Percentiles rank a stretch among this genome's conserved stretches.
Evolutionary conservation across 495 filamentous ascomycete species (phyloP).

Genomic region (Neurospora cerealis): DNA sequence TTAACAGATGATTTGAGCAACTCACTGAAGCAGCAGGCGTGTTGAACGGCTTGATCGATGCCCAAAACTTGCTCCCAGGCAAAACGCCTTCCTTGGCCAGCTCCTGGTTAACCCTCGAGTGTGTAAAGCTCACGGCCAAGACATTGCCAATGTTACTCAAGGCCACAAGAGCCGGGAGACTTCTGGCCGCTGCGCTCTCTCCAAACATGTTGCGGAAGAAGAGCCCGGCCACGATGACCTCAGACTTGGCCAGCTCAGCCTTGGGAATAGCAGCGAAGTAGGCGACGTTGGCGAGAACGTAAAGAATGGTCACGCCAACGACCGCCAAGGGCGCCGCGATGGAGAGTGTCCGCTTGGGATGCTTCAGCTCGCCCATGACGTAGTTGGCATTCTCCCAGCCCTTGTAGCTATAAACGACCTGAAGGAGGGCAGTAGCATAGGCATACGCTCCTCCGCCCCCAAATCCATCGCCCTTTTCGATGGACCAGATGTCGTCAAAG

Average conservation of each 20-base stretch:
- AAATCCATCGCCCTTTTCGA: conserved; percentile 33
- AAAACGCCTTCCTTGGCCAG: conserved; percentile 57
- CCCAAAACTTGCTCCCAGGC: conserved; percentile 45
- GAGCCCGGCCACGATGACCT: conserved; percentile 38
- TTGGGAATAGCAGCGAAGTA: conserved; percentile 42
- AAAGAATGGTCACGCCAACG: conserved; percentile 45
- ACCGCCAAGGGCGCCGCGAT: conserved; percentile 53
- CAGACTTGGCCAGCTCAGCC: conserved; percentile 40
- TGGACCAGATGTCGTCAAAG: conserved; percentile 24
- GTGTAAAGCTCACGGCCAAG: conserved; percentile 32
- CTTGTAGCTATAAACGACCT: conserved; percentile 41
- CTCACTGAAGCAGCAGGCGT: conserved; percentile 36
- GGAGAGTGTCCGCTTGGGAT: conserved; percentile 51
- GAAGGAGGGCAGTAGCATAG: conserved; percentile 38
- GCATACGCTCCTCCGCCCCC: conserved; percentile 27
- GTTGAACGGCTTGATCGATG: conserved; percentile 23
- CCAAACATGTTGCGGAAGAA: conserved; percentile 38
- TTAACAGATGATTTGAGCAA: neutral
- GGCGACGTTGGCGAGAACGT: conserved; percentile 56
- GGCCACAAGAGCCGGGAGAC: conserved; percentile 52
- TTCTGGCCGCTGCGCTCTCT: conserved; percentile 23
- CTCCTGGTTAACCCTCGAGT: conserved; percentile 61
- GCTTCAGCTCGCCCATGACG: conserved; percentile 49
- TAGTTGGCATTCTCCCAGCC: conserved; percentile 41
- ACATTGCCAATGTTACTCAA: conserved; percentile 55